Percentiles rank a stretch among this genome's conserved stretches.
Conservation (phyloP, 2,329 filamentous ascomycete genomes). For the Stylonectria norvegica region DNA sequence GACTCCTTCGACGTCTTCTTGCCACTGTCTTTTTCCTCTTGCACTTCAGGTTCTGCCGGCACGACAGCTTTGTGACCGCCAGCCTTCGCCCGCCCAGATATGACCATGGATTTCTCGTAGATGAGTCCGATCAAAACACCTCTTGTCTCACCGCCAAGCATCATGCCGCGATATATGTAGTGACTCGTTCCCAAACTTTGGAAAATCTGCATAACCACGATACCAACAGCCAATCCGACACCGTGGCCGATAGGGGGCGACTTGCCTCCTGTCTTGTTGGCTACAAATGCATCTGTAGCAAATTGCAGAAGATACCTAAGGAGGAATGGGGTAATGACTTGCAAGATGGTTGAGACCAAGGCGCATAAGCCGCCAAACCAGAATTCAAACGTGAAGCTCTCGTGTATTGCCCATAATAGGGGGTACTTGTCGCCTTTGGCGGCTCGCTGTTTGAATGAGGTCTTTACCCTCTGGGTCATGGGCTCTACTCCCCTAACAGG, state of each 20-base stretch:
- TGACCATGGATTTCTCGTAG: conserved; percentile 87
- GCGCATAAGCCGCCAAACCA: conserved; percentile 78
- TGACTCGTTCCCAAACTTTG: conserved; percentile 83
- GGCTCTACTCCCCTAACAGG: conserved; percentile 70
- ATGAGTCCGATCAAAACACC: conserved; percentile 81
- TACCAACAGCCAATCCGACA: conserved; percentile 77
- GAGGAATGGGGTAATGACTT: conserved; percentile 81
- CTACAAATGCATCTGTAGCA: conserved; percentile 72
- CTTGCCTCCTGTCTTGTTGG: conserved; percentile 47
- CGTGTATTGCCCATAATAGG: conserved; percentile 76
- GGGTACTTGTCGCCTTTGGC: conserved; percentile 68
- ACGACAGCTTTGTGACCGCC: conserved; percentile 54
- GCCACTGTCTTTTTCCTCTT: conserved; percentile 43
- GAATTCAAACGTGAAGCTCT: conserved; percentile 83
- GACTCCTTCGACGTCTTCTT: conserved; percentile 37
- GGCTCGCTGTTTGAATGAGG: conserved; percentile 66
- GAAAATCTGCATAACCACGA: conserved; percentile 79
- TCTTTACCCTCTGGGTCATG: conserved; percentile 63
- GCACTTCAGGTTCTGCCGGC: conserved; percentile 40
- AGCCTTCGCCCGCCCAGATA: conserved; percentile 84
- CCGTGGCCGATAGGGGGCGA: conserved; percentile 70
- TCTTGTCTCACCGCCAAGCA: conserved; percentile 79
- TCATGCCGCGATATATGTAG: conserved; percentile 90
- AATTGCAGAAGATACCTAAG: conserved; percentile 85
- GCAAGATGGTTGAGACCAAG: conserved; percentile 67